These are phyloP conservation scores for Phytophthora niederhauseri DNA, from an alignment of 352 stramenopile genomes.

Conservation along the genomic window DNA sequence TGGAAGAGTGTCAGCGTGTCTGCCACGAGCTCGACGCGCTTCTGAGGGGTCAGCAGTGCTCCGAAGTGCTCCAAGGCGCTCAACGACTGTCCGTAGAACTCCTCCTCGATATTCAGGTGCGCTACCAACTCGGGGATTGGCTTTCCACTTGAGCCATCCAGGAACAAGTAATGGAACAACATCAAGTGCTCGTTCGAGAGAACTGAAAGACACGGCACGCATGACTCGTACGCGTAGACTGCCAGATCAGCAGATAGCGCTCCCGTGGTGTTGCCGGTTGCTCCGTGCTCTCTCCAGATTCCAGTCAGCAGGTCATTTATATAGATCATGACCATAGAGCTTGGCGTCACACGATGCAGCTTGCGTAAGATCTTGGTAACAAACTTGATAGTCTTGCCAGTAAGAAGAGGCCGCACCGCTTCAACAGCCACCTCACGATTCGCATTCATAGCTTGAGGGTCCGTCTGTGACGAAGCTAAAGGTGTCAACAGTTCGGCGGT, in stretches of 20 bases:
- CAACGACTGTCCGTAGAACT: conserved; percentile 65
- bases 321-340: conserved; percentile 72
- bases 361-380: conserved; percentile 80
- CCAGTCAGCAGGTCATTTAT: conserved; percentile 49
- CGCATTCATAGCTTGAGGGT: conserved; percentile 18
- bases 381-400: conserved; percentile 65
- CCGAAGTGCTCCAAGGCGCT: conserved; percentile 43
- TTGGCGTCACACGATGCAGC: conserved; percentile 60
- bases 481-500: conserved; percentile 49
- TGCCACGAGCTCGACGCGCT: conserved; percentile 59
- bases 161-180: conserved; percentile 59
- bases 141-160: conserved; percentile 35
- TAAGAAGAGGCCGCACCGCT: conserved; percentile 59
- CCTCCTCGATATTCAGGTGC: conserved; percentile 33
- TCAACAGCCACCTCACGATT: conserved; percentile 44
- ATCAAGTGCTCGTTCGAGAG: conserved; percentile 70
- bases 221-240: conserved; percentile 73
- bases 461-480: conserved; percentile 13
- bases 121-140: conserved; percentile 23
- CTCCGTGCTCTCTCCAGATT: conserved; percentile 55
- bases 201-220: conserved; percentile 66
- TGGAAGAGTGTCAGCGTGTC: conserved; percentile 54
- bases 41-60: conserved; percentile 41
- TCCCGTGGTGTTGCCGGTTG: conserved; percentile 4
- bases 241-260: conserved; percentile 49